phyloP scores from a whole-genome alignment of 148 eudicot species.

The Dianthus caryophyllus region DNA sequence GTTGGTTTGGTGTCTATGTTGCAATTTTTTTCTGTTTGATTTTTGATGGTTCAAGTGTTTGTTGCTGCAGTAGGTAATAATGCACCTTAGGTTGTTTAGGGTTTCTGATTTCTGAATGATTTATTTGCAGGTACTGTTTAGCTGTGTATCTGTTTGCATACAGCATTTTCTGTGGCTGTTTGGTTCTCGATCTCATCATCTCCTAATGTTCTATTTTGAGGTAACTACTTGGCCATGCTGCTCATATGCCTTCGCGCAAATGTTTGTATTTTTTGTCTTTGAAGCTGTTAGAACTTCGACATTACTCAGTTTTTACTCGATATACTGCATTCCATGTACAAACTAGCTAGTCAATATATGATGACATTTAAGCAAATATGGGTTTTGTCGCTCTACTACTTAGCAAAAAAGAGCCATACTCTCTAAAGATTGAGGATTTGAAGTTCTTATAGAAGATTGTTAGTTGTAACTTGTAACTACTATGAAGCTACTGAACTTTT shows the following conservation, averaged over 20 bases:
- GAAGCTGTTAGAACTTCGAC: background rate
- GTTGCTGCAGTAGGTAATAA: background rate
- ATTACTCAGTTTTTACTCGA: background rate
- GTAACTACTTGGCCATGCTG: slow-evolving; percentile 14
- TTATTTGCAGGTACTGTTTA: background rate
- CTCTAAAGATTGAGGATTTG: background rate
- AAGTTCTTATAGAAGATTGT: background rate
- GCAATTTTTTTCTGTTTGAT: background rate
- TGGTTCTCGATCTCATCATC: background rate
- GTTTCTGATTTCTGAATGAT: background rate
- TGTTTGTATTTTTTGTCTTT: background rate
- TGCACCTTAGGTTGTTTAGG: background rate
- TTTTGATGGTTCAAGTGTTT: background rate
- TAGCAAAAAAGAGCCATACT: background rate
- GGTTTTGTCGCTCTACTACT: background rate
- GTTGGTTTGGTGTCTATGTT: slow-evolving; percentile 1
- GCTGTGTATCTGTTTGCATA: background rate
- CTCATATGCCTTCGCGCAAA: background rate
- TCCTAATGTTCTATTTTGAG: slow-evolving; percentile 4
- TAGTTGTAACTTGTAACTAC: too few species aligned
- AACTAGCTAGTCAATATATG: background rate
- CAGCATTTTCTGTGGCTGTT: background rate
- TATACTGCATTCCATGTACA: background rate
- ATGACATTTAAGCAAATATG: background rate
- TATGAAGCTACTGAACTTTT: background rate